Percentiles rank a stretch among this genome's conserved stretches.
Evolutionary conservation across 1,284 basidiomycete species (phyloP).

Genomic region (Ceratobasidium sp.): DNA sequence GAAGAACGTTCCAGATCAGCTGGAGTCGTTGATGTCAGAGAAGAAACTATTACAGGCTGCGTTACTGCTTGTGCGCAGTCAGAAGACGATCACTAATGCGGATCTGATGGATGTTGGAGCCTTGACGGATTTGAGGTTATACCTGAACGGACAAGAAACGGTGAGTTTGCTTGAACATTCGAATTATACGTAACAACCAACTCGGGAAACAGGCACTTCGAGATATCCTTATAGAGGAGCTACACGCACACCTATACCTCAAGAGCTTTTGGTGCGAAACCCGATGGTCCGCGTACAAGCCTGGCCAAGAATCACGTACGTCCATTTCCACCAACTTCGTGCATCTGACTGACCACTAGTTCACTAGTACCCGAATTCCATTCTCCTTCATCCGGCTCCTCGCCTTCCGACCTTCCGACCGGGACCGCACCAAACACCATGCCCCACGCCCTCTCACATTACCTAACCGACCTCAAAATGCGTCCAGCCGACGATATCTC

Average conservation of each 20-base stretch:
- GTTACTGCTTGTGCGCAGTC: constrained; percentile 86
- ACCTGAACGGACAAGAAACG: constrained; percentile 89
- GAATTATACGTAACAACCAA: neutral
- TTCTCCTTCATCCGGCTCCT: constrained; percentile 65
- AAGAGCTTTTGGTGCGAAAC: constrained; percentile 97
- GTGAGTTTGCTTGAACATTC: too few relatives aligned
- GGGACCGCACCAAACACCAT: constrained; percentile 53
- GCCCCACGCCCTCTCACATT: constrained; percentile 40
- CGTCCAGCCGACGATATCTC: constrained; percentile 84
- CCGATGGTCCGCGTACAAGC: constrained; percentile 88
- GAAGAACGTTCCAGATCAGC: constrained; percentile 89
- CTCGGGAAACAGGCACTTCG: constrained; percentile 73
- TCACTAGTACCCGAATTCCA: constrained; percentile 69
- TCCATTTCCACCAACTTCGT: constrained; percentile 44
- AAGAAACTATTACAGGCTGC: constrained; percentile 94
- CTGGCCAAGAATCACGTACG: constrained; percentile 84
- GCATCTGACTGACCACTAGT: neutral
- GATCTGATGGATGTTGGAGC: constrained; percentile 97
- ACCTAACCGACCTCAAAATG: constrained; percentile 74
- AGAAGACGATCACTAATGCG: constrained; percentile 91
- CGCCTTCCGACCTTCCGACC: constrained; percentile 58
- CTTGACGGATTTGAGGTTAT: constrained; percentile 87
- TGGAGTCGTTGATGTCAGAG: constrained; percentile 96
- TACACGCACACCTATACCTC: constrained; percentile 98
- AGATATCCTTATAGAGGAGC: constrained; percentile 95